Base-by-base conservation (phyloP, 192 early-diverging fungal species). In the Paraglomus occultum region DNA sequence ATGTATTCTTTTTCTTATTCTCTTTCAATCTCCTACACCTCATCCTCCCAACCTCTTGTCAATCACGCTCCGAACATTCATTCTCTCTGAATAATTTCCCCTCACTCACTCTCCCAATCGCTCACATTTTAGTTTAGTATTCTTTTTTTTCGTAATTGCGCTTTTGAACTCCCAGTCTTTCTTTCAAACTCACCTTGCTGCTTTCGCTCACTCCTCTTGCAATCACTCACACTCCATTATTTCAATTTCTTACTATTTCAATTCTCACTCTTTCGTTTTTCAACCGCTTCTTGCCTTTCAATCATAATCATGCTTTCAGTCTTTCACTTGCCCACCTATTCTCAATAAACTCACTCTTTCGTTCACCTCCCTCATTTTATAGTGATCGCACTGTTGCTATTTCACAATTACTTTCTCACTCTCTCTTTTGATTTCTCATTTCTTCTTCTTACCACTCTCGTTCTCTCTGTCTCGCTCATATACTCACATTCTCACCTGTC, bases 391-490 rank as follows among this genome's bases (percentile, higher is more conserved):
- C 52, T 5, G 4, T 51, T 12, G 18, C 12, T n/a, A 23, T 6
- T n/a, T 23, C 39, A 23, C 51, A 38, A 20, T 40, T 43, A 51
- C 62, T 14, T 47, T 51, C 42, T 15, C 22, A 55, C 45, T 60
- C 39, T 53, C 64, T 40, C 14, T 49, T 44, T 64, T 58, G 31
- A 31, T 31, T 22, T 14, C 58, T 59, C 52, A 10, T 42, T 40
- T 59, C 46, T 44, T 55, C 6, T 40, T 17, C 50, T 60, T 42
- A 40, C 51, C 64, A 42, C 20, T 60, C 48, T 71, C 69, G 39
- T 64, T 54, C 38, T 39, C 60, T 42, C 38, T 43, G 3, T 45
- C 38, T n/a, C n/a, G n/a, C n/a, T n/a, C n/a, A n/a, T n/a, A n/a
- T n/a, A n/a, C n/a, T n/a, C n/a, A n/a, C n/a, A n/a, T n/a, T 31